Base-by-base conservation (phyloP, 805 yeast genomes). In the Wickerhamiella sorbophila region DNA sequence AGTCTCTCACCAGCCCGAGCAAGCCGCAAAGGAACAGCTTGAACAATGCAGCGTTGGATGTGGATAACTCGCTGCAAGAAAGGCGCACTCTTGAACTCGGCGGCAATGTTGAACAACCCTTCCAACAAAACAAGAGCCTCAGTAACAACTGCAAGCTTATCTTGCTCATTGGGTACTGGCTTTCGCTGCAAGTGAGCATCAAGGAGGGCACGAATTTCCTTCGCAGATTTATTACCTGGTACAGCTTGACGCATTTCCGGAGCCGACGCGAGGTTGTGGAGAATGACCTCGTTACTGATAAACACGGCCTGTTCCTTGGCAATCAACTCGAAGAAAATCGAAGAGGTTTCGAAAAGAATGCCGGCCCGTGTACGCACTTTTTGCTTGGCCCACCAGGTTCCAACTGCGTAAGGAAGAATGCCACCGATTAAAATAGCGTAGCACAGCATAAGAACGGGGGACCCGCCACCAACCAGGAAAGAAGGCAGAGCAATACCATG, bases 401-500 rank as follows among this genome's bases (percentile, higher is more conserved):
- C 81, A 24, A 93, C 97, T 37, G 81, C 60, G 41, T 67, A 66
- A 2, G 98, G 98, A 43, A 91, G 69, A 4, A 83, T 65, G 3
- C 80, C 66, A 17, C 93, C 95, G 51, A 91, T 76, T 35, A 84
- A 59, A 5, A 72, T 48, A 39, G 85, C 74, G 59, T 91, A 91
- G 2, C 72, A 59, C 14, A 79, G 70, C 21, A 81, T 63, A 46
- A 85, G 65, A 18, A 79, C 52, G 3, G 79, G 72, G 4, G 93
- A 77, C 18, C 77, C 77, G 44, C 76, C 70, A 34, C 93, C 86
- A 24, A 93, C 82, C 47, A 91, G 69, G 62, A 83, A 85, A 57
- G 80, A 77, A 26, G 99, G 99, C 50, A 91, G 64, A 0, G 97
- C 99, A 60, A 91, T 86, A 47, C 98, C 98, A 58, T 85, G 95